Percentiles rank a stretch among this genome's conserved stretches.
phyloP scores from a whole-genome alignment of 768 basidiomycete species.

The Mycena olivaceomarginata region DNA sequence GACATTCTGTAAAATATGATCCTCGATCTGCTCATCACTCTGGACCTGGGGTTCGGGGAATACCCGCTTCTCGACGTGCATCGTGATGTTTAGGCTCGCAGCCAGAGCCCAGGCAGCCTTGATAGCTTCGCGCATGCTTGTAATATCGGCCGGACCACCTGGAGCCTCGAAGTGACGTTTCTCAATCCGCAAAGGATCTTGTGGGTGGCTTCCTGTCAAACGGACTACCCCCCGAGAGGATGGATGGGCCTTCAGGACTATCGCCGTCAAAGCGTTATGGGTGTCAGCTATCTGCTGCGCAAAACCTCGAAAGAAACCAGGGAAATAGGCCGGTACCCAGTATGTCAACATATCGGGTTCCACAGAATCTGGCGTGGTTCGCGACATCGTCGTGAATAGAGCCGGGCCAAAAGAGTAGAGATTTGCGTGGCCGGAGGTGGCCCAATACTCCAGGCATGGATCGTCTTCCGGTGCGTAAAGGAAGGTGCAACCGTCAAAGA shows the following conservation, averaged over 20 bases:
- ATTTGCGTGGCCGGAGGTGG: conserved; percentile 45
- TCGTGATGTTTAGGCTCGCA: conserved; percentile 26
- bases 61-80: conserved; percentile 45
- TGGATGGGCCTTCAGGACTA: conserved; percentile 50
- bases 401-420: conserved; percentile 49
- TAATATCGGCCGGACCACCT: conserved; percentile 48
- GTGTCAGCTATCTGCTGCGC: conserved; percentile 43
- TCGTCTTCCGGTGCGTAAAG: conserved; percentile 32
- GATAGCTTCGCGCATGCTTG: conserved; percentile 50
- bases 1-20: conserved; percentile 46
- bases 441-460: conserved; percentile 52
- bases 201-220: conserved; percentile 53
- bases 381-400: conserved; percentile 42
- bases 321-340: conserved; percentile 47
- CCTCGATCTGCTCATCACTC: conserved; percentile 47
- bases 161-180: conserved; percentile 52
- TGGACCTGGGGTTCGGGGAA: conserved; percentile 42
- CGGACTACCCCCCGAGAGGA: conserved; percentile 51
- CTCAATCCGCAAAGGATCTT: conserved; percentile 52
- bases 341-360: conserved; percentile 53
- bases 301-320: conserved; percentile 52
- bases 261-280: conserved; percentile 50
- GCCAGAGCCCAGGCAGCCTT: conserved; percentile 47
- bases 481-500: too few species aligned
- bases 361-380: conserved; percentile 41